Percentiles rank a stretch among this genome's conserved stretches.
phyloP scores from a whole-genome alignment of 805 yeast species.

The Wickerhamomyces ciferrii region DNA sequence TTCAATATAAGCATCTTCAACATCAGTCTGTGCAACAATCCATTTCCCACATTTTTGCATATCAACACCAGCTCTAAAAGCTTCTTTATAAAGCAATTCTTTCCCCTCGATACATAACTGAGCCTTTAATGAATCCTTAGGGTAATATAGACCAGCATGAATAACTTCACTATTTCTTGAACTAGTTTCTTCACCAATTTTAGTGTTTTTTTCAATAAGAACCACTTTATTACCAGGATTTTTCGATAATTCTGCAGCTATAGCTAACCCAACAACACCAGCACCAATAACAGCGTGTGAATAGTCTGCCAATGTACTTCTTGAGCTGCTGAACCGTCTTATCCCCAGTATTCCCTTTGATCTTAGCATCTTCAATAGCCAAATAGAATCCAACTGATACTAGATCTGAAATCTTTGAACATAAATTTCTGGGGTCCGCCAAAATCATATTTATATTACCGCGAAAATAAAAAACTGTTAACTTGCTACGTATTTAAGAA shows the following conservation, averaged over 20 bases:
- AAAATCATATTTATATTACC: neutral
- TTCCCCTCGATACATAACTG: constrained; percentile 74
- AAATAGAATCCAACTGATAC: no score
- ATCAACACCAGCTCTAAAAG: constrained; percentile 45
- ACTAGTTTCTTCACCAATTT: constrained; percentile 75
- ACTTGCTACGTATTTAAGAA: no score
- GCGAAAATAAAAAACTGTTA: neutral
- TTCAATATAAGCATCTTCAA: constrained; percentile 55
- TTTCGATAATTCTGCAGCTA: constrained; percentile 63
- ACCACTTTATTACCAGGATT: constrained; percentile 46
- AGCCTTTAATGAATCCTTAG: constrained; percentile 61
- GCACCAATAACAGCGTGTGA: constrained; percentile 78
- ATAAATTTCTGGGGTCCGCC: neutral
- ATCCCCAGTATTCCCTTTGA: neutral
- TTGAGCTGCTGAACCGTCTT: constrained; percentile 11
- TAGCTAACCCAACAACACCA: constrained; percentile 79
- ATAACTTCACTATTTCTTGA: constrained; percentile 91
- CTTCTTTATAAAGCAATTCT: constrained; percentile 49
- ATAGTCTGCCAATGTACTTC: constrained; percentile 35
- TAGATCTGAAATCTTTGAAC: no score
- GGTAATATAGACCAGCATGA: constrained; percentile 87
- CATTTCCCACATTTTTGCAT: constrained; percentile 71
- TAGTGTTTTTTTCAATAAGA: constrained; percentile 62
- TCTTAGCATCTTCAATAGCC: neutral
- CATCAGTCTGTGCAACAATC: constrained; percentile 77